Evolutionary conservation across 371 early-diverging fungal species (phyloP).

Genomic region (Phascolomyces articulosus): DNA sequence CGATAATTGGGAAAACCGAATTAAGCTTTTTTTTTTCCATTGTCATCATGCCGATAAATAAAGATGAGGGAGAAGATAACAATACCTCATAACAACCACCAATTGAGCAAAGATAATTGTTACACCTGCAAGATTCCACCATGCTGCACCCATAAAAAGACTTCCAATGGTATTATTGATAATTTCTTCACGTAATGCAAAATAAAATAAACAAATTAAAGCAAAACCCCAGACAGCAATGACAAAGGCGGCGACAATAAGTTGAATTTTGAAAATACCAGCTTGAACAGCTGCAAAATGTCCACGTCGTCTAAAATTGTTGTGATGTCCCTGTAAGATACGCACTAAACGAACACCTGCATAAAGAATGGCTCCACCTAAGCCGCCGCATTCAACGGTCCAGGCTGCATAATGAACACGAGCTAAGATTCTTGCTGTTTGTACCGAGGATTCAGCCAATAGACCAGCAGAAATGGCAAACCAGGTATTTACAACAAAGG

Average conservation of each 20-base stretch:
- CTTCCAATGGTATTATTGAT: slow-evolving; percentile 25
- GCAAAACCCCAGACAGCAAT: slow-evolving; percentile 27
- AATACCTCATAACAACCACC: slow-evolving; percentile 29
- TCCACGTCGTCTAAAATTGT: neutral
- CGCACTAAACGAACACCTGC: slow-evolving; percentile 39
- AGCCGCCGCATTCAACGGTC: slow-evolving; percentile 38
- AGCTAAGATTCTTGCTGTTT: slow-evolving; percentile 29
- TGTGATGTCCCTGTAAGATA: slow-evolving; percentile 34
- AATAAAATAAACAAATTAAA: slow-evolving; percentile 25
- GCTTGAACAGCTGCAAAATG: neutral
- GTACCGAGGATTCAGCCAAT: slow-evolving; percentile 28
- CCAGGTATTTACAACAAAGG: slow-evolving; percentile 40
- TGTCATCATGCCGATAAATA: no score
- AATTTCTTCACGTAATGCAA: slow-evolving; percentile 24
- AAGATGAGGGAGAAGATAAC: no score
- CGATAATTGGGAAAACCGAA: no score
- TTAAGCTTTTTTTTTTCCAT: no score
- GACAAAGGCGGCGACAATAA: slow-evolving; percentile 18
- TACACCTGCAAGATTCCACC: slow-evolving; percentile 27
- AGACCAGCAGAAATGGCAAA: slow-evolving; percentile 44
- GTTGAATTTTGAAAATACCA: slow-evolving; percentile 16
- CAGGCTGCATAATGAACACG: slow-evolving; percentile 42
- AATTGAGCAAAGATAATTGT: slow-evolving; percentile 24
- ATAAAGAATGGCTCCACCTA: slow-evolving; percentile 32
- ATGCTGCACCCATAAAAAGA: slow-evolving; percentile 20